Percentiles rank a stretch among this genome's conserved stretches.
Conservation (phyloP, 1,284 basidiomycete species). For the Apiotrichum siamense region DNA sequence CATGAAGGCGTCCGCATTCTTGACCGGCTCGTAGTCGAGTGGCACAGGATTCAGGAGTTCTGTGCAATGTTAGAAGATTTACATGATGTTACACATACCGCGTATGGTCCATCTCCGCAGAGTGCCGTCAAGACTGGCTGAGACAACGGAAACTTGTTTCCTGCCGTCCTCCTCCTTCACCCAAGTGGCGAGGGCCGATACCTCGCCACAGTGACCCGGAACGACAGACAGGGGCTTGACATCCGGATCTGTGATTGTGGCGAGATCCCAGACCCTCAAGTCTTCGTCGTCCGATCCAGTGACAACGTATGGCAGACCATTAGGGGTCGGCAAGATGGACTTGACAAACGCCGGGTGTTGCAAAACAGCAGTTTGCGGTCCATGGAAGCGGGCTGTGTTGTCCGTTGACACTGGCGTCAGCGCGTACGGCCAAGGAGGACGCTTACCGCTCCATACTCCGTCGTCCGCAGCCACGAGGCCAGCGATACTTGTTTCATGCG, state of each 20-base stretch:
- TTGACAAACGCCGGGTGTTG: slow-evolving; percentile 63
- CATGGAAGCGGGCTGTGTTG: slow-evolving; percentile 64
- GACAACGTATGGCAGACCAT: slow-evolving; percentile 55
- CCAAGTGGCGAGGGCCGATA: slow-evolving; percentile 69
- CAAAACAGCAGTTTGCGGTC: slow-evolving; percentile 47
- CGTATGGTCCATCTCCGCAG: slow-evolving; percentile 70
- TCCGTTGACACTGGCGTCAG: slow-evolving; percentile 67
- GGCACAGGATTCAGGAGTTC: slow-evolving; percentile 36
- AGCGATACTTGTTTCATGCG: slow-evolving; percentile 52
- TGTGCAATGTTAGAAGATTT: slow-evolving; percentile 5
- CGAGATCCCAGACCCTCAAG: slow-evolving; percentile 59
- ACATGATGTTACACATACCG: slow-evolving; percentile 51
- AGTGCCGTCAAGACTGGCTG: slow-evolving; percentile 75
- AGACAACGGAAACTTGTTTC: slow-evolving; percentile 58
- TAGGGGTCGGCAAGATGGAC: slow-evolving; percentile 61
- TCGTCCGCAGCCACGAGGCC: slow-evolving; percentile 60
- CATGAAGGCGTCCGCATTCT: slow-evolving; percentile 23
- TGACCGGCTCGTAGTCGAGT: slow-evolving; percentile 23
- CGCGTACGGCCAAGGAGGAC: too few species aligned
- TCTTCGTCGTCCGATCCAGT: slow-evolving; percentile 71
- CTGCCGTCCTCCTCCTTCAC: slow-evolving; percentile 51
- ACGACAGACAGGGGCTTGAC: slow-evolving; percentile 53
- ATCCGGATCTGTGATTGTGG: slow-evolving; percentile 12
- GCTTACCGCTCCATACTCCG: slow-evolving; percentile 77
- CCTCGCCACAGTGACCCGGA: slow-evolving; percentile 82